Base-by-base conservation (phyloP, 495 filamentous ascomycete genomes). In the Hypoxylon trugodes region DNA sequence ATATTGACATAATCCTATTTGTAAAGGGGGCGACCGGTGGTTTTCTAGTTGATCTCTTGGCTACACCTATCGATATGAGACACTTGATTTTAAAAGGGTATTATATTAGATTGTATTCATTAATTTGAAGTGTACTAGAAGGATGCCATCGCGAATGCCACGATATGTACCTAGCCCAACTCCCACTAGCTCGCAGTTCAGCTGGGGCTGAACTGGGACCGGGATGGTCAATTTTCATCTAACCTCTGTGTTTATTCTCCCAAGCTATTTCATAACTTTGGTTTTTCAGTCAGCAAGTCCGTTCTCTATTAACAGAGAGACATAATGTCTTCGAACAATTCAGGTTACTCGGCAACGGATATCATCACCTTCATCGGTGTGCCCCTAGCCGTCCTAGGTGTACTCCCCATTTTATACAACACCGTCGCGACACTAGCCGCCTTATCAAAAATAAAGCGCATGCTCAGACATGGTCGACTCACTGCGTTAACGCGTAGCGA, bases 361-460 rank as follows among this genome's bases (percentile, higher is more conserved):
- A 71, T 82, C 43, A 80, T 81, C 68, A 82, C 78, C 0, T 77
- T 84, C 69, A 83, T 88, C 62, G 85, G 86, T 52, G 77, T 90
- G 2, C 87, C 87, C 13, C 76, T 90, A 32, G 86, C 85, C 2
- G 85, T 89, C 6, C 74, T 89, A 6, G 87, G 87, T n/a, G 84
- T 88, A n/a, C 73, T 87, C 4, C 86, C 87, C 0, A 89, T 88
- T 51, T 75, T 89, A 15, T 88, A 87, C 73, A 89, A 86, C 62
- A 83, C 81, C 19, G 65, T 78, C 54, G 66, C 72, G 12, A 84
- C 79, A 3, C 76, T 87, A 26, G 69, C 81, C 8, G 84, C 82
- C 3, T 73, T 86, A 2, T 83, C 82, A 30, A 81, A 80, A 25
- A 83, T 89, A 69, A 81, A 80, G 65, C 78, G 80, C 38, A 81